Evolutionary conservation across 768 basidiomycete genomes (phyloP).

Genomic region (Symmetrospora coprosmae): DNA sequence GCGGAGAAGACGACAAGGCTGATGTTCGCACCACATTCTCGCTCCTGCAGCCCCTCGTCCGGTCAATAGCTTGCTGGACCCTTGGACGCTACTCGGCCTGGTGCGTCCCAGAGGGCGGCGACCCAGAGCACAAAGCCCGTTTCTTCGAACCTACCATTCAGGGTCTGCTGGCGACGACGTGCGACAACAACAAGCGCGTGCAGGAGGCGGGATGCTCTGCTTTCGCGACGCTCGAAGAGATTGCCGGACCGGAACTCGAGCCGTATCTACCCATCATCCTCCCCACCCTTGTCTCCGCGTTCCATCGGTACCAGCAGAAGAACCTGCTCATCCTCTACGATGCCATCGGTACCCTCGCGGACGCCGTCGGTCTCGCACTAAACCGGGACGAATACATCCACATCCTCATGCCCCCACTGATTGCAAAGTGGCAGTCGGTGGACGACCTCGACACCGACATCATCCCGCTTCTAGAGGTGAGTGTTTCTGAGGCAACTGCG

Average conservation of each 20-base stretch:
- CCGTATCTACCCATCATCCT: constrained; percentile 92
- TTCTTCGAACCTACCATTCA: constrained; percentile 98
- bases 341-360: constrained; percentile 94
- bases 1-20: neutral
- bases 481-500: constrained; percentile 23
- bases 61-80: constrained; percentile 98
- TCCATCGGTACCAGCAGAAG: constrained; percentile 97
- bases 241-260: constrained; percentile 73
- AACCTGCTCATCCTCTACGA: constrained; percentile 97
- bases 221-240: constrained; percentile 95
- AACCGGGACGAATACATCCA: constrained; percentile 68
- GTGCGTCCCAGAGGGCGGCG: constrained; percentile 55
- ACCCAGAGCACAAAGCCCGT: constrained; percentile 65
- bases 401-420: constrained; percentile 89
- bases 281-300: constrained; percentile 85
- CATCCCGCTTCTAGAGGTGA: constrained; percentile 85
- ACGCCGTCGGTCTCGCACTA: constrained; percentile 79
- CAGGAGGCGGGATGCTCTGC: constrained; percentile 99
- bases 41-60: constrained; percentile 63
- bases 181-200: constrained; percentile 96
- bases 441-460: constrained; percentile 82
- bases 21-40: neutral
- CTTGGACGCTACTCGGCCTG: constrained; percentile 96
- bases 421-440: constrained; percentile 74
- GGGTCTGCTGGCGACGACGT: constrained; percentile 88